phyloP scores from a whole-genome alignment of 2,329 filamentous ascomycete genomes.

The Stagonosporopsis rhizophila region DNA sequence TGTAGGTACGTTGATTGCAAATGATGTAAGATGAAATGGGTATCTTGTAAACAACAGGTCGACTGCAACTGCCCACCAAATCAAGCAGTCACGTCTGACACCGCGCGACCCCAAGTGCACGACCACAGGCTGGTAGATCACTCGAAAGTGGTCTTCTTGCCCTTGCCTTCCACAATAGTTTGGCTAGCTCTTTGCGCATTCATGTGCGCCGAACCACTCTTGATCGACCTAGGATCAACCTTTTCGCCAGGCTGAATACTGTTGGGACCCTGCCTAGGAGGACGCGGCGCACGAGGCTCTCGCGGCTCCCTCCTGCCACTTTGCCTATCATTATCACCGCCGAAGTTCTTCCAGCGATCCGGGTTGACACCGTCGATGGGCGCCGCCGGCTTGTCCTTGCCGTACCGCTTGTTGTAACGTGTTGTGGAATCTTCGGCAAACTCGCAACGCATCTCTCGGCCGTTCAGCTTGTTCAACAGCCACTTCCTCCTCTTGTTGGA shows the following conservation, averaged over 20 bases:
- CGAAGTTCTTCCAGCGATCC: conserved; percentile 38
- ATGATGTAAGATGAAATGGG: conserved; percentile 3
- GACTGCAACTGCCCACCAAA: conserved; percentile 4
- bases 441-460: conserved; percentile 84
- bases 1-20: conserved; percentile 11
- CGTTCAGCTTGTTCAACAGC: conserved; percentile 85
- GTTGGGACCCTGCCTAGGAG: conserved; percentile 9
- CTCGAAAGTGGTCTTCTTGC: conserved; percentile 85
- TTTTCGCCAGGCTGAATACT: conserved; percentile 37
- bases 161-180: conserved; percentile 77
- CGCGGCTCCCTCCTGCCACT: conserved; percentile 35
- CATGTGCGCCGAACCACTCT: conserved; percentile 53
- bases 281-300: conserved; percentile 33
- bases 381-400: conserved; percentile 66
- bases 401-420: conserved; percentile 92
- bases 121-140: conserved; percentile 18
- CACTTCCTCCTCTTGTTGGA: conserved; percentile 64
- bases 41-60: conserved; percentile 15
- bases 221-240: conserved; percentile 54
- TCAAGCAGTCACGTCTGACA: conserved; percentile 3
- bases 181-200: conserved; percentile 72
- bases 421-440: conserved; percentile 90
- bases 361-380: conserved; percentile 45
- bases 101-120: conserved; percentile 2
- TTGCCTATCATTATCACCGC: conserved; percentile 38